Base-by-base conservation (phyloP, 1,284 basidiomycete genomes). In the Cryptococcus sp. region DNA sequence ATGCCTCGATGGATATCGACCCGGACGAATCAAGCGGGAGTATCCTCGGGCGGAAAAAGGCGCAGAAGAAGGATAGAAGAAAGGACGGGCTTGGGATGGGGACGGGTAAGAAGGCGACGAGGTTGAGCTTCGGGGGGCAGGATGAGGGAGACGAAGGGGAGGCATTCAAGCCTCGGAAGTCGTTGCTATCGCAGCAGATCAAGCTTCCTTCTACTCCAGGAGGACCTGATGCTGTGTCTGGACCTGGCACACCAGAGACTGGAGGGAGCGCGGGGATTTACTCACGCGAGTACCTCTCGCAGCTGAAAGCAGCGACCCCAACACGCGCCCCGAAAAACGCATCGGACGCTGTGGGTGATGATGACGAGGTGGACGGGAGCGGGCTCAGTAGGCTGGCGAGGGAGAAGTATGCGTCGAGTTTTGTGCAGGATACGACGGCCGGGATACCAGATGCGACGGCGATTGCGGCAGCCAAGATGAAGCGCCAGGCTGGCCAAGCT, bases 81-180 rank as follows among this genome's bases (percentile, higher is more conserved):
- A 65, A 60, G 67, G 80, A 82, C 20, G 86, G 45, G 18, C n/a
- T 40, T 16, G 23, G 24, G 28, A 53, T 65, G 54, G 55, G 28
- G 16, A 7, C 20, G 20, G 45, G 45, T 3, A 53, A 66, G 54
- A 55, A 62, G 53, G 52, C 40, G 15, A 61, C 63, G 3, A 80
- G 82, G 51, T 78, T 94, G 55, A 93, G 90, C 71, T 94, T 94
- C 78, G 91, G 89, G 6, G 87, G 89, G 59, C 87, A 88, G 79
- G 88, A 67, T 3, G 70, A 69, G 20, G 55, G 55, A 28, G 57
- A 49, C n/a, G 60, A 59, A 42, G 67, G 65, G 11, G 50, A 59
- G 0, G 54, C 69, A 9, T 79, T 78, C 60, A 74, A 77, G 40
- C 74, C 74, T 24, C 67, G 64, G 37, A 78, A 78, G 60, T 77